Percentiles rank a stretch among this genome's conserved stretches.
Conservation (phyloP, 116 monocot species). For the Zostera marina region DNA sequence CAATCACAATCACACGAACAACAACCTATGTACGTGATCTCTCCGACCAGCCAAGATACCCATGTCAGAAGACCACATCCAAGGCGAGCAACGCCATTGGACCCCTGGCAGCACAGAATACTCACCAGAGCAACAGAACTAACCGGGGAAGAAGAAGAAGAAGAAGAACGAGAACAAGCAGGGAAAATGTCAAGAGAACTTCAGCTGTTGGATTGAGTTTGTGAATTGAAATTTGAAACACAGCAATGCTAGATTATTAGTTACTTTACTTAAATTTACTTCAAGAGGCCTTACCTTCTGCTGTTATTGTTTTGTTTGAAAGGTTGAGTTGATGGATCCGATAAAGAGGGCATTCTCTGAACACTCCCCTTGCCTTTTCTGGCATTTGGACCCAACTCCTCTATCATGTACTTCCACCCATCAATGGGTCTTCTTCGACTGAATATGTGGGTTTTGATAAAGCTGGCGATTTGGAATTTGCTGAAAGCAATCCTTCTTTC, state of each 20-base stretch:
- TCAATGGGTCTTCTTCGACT: constrained; percentile 82
- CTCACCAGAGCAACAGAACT: constrained; percentile 9
- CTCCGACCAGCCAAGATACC: constrained; percentile 13
- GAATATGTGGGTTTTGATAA: constrained; percentile 89
- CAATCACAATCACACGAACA: constrained; percentile 7
- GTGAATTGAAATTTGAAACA: background rate
- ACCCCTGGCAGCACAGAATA: constrained; percentile 30
- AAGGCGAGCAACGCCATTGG: constrained; percentile 26
- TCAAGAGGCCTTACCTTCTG: background rate
- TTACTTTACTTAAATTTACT: too few relatives aligned
- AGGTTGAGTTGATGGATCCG: background rate
- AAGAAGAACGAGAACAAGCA: background rate
- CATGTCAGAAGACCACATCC: constrained; percentile 26
- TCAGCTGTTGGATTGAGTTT: constrained; percentile 1
- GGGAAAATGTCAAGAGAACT: constrained; percentile 2
- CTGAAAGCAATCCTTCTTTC: constrained; percentile 88
- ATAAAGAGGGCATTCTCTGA: constrained; percentile 48
- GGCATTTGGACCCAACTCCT: constrained; percentile 88
- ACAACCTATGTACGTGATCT: constrained; percentile 11
- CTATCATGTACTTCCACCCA: constrained; percentile 99
- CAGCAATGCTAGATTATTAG: too few relatives aligned
- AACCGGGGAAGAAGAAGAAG: background rate
- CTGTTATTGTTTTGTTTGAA: background rate
- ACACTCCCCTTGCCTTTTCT: constrained; percentile 78
- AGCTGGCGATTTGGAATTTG: constrained; percentile 92